Percentiles rank a stretch among this genome's conserved stretches.
These are phyloP conservation scores for Acanthamoeba castellanii DNA, from an alignment of 208 protist species.

Conservation along the genomic window DNA sequence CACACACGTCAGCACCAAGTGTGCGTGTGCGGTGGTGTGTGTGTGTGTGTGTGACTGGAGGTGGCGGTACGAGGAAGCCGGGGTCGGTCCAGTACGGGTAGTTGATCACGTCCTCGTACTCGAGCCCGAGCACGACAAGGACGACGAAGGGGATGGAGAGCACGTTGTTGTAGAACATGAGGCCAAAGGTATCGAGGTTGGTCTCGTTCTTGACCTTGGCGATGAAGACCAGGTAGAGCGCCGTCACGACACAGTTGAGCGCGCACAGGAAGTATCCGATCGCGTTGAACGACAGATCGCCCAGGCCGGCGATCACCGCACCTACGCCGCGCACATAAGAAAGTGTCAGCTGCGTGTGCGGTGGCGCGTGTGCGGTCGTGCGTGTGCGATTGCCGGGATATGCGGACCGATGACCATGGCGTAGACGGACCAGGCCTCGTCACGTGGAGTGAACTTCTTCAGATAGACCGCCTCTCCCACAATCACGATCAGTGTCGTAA, in stretches of 20 bases:
- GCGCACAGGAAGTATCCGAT: slow-evolving; percentile 84
- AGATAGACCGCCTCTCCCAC: slow-evolving; percentile 71
- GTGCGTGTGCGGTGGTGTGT: neutral
- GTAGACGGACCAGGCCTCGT: slow-evolving; percentile 81
- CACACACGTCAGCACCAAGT: too few species aligned
- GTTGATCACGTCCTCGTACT: slow-evolving; percentile 59
- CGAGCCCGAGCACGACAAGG: slow-evolving; percentile 72
- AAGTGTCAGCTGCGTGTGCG: too few species aligned
- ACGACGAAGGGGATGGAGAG: slow-evolving; percentile 84
- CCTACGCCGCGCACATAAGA: too few species aligned
- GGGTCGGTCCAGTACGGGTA: slow-evolving; percentile 64
- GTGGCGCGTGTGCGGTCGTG: neutral
- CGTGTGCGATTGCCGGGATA: too few species aligned
- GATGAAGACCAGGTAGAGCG: slow-evolving; percentile 79
- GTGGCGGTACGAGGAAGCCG: slow-evolving; percentile 76
- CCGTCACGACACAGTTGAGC: slow-evolving; percentile 87
- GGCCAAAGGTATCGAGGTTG: slow-evolving; percentile 82
- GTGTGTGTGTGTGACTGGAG: too few species aligned
- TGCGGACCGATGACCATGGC: slow-evolving; percentile 87
- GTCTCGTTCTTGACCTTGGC: slow-evolving; percentile 79
- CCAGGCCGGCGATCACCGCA: slow-evolving; percentile 79
- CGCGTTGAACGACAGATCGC: slow-evolving; percentile 83
- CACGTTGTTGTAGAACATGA: slow-evolving; percentile 89
- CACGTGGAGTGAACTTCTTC: slow-evolving; percentile 70
- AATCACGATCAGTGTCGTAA: slow-evolving; percentile 84